These are phyloP conservation scores for Pseudocercospora vitis DNA, from an alignment of 2,329 filamentous ascomycete genomes.

Conservation along the genomic window DNA sequence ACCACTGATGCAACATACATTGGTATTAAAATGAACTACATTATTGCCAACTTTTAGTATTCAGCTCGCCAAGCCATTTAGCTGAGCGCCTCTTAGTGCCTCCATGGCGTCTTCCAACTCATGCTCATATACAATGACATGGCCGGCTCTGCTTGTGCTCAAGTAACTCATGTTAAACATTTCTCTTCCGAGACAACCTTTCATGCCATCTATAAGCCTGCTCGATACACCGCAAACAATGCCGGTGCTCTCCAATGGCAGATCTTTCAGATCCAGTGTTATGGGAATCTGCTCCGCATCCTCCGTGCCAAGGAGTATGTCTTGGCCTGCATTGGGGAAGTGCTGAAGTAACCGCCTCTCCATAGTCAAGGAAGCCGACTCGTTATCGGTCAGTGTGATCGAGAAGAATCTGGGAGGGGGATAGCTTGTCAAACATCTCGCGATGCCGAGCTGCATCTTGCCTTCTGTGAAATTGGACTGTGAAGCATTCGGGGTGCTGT, in stretches of 20 bases:
- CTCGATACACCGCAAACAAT: slow-evolving; percentile 95
- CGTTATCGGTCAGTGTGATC: slow-evolving; percentile 69
- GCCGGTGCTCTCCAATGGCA: slow-evolving; percentile 85
- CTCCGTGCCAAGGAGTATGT: slow-evolving; percentile 74
- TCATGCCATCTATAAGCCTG: slow-evolving; percentile 70
- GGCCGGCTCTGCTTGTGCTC: slow-evolving; percentile 82
- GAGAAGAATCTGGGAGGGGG: slow-evolving; percentile 68
- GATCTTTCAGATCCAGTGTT: slow-evolving; percentile 75
- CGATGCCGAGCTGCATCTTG: slow-evolving; percentile 49
- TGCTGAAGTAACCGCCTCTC: slow-evolving; percentile 66
- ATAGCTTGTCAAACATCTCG: slow-evolving; percentile 49
- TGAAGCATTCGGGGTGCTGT: slow-evolving; percentile 37
- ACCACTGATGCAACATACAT: neutral
- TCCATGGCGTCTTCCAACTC: slow-evolving; percentile 72
- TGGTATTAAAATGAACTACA: neutral
- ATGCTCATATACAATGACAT: slow-evolving; percentile 77
- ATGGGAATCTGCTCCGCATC: slow-evolving; percentile 74
- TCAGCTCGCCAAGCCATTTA: slow-evolving; percentile 12
- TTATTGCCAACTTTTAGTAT: neutral
- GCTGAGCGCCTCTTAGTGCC: slow-evolving; percentile 53
- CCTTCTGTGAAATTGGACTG: slow-evolving; percentile 40
- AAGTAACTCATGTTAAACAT: slow-evolving; percentile 82
- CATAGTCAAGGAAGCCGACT: slow-evolving; percentile 71
- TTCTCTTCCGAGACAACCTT: slow-evolving; percentile 40
- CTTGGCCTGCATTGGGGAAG: slow-evolving; percentile 46